Conservation (phyloP, 805 yeast species). For the Wickerhamomyces silvicola region DNA sequence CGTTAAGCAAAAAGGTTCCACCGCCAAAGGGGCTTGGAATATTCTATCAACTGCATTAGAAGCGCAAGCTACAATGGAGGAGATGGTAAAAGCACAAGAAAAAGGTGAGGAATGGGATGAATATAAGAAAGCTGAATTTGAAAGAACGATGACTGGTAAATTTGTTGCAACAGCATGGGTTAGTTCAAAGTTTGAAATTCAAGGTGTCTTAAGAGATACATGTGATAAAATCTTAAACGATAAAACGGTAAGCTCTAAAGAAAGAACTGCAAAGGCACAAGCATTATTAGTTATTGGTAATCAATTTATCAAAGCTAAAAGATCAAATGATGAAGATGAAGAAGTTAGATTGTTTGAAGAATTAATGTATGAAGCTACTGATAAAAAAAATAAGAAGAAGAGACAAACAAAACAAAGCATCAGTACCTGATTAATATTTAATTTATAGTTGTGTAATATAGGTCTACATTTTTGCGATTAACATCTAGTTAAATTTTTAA, state of each 20-base stretch:
- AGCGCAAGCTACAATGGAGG: constrained; percentile 74
- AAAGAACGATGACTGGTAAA: constrained; percentile 78
- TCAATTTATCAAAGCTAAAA: constrained; percentile 55
- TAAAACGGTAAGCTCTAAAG: constrained; percentile 49
- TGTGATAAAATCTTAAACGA: constrained; percentile 76
- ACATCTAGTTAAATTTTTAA: neutral
- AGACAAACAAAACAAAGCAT: neutral
- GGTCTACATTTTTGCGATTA: neutral
- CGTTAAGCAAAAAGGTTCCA: constrained; percentile 77
- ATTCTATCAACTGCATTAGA: constrained; percentile 81
- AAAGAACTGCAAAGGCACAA: constrained; percentile 69
- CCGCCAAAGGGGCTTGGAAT: constrained; percentile 76
- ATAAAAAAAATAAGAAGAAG: constrained; percentile 9
- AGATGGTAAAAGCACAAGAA: constrained; percentile 64
- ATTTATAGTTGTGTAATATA: neutral
- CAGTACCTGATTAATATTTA: neutral
- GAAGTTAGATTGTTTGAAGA: constrained; percentile 91
- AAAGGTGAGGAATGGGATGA: constrained; percentile 46
- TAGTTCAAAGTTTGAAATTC: constrained; percentile 82
- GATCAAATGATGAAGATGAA: constrained; percentile 86
- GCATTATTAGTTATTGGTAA: constrained; percentile 71
- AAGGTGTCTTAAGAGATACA: constrained; percentile 70
- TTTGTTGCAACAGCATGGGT: constrained; percentile 94
- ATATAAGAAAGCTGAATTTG: constrained; percentile 69
- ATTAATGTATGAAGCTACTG: constrained; percentile 75